Base-by-base conservation (phyloP, 2,329 filamentous ascomycete genomes). In the Fusarium tjaetaba region DNA sequence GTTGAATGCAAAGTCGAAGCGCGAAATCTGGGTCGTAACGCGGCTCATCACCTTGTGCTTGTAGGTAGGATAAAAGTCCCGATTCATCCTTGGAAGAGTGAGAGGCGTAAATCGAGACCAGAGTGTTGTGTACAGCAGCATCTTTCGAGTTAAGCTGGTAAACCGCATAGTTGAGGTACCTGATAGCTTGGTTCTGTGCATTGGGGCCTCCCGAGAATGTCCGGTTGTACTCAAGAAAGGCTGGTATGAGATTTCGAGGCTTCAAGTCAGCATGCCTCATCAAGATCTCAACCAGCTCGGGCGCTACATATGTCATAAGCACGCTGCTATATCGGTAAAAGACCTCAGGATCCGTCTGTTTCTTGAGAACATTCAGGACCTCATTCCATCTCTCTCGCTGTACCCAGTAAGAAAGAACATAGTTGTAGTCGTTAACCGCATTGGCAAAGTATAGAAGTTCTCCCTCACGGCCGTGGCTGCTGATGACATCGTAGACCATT, bases 241-340 rank as follows among this genome's bases (percentile, higher is more conserved):
- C 96, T 3, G 96, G 97, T 55, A 99, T 98, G 55, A 99, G 89
- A 75, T 93, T 95, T 65, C 95, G 92, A 3, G 95, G 91, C 76
- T 97, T 91, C 30, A 99, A 88, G 71, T 95, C 94, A 10, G 90
- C 87, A 79, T 98, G 96, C 41, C 96, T 90, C 93, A 97, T 98
- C 79, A 99, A 85, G 39, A 99, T 95, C 76, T 99, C 96, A n/a
- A 98, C 93, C 30, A 97, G 86, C 59, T 97, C 95, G 11, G 92
- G 89, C 1, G 96, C 91, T 7, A 92, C 92, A 80, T 98, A 94
- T 22, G 91, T 92, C 93, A 99, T 97, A 53, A 99, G 88, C n/a
- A 98, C 95, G 78, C 93, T 97, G 85, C 94, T 96, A 82, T 98
- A 98, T 72, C 94, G 93, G 85, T 98, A 98, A 83, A 98, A 99